Evolutionary conservation across 2,329 filamentous ascomycete species (phyloP).

Genomic region (Pseudogymnoascus verrucosus): DNA sequence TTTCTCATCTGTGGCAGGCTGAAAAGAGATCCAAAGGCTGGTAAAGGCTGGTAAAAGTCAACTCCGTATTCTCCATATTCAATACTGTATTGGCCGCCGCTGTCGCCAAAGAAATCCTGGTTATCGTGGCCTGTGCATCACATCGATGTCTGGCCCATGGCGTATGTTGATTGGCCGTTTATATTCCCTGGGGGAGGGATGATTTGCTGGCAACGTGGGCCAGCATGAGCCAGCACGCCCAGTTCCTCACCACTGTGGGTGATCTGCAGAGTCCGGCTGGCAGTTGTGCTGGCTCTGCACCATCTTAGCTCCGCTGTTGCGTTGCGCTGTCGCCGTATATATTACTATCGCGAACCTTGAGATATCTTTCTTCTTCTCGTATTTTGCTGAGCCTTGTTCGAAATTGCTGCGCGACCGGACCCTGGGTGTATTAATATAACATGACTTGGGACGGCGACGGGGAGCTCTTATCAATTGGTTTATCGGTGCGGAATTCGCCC

Average conservation of each 20-base stretch:
- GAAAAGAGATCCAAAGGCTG: slow-evolving; percentile 3
- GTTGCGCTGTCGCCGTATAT: background rate
- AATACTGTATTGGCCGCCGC: slow-evolving; percentile 5
- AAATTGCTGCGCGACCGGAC: slow-evolving; percentile 5
- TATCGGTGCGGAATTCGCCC: slow-evolving; percentile 10
- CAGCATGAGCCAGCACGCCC: slow-evolving; percentile 7
- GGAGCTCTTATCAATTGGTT: slow-evolving; percentile 11
- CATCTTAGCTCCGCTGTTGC: slow-evolving; percentile 1
- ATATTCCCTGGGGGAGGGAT: slow-evolving; percentile 8
- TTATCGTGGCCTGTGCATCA: slow-evolving; percentile 6
- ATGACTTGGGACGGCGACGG: slow-evolving; percentile 5
- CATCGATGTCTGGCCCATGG: background rate
- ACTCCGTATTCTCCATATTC: background rate
- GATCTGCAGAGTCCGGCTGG: slow-evolving; percentile 8
- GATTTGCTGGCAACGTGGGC: slow-evolving; percentile 10
- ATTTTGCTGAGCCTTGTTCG: slow-evolving; percentile 9
- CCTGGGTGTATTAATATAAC: slow-evolving; percentile 3
- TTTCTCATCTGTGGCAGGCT: slow-evolving; percentile 7
- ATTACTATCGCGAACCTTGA: background rate
- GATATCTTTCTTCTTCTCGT: slow-evolving; percentile 3
- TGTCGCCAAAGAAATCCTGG: slow-evolving; percentile 5
- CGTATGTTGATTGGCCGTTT: slow-evolving; percentile 3
- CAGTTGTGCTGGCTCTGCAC: slow-evolving; percentile 8
- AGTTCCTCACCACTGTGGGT: slow-evolving; percentile 6
- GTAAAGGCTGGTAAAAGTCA: background rate